Conservation (phyloP, 1,284 basidiomycete species). For the Entoloma clypeatum region DNA sequence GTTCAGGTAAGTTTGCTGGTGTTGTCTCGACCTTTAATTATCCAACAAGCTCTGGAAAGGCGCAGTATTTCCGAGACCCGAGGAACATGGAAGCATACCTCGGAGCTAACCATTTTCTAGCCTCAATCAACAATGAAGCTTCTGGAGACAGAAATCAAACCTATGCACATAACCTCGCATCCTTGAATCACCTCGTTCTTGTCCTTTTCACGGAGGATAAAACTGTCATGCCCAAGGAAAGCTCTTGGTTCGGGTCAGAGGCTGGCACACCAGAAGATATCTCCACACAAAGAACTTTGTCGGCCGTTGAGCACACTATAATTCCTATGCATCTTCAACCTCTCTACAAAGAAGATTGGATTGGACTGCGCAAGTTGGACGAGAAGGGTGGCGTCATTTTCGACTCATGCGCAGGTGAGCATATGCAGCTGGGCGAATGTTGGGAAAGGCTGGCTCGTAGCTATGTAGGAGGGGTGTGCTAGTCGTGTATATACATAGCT, state of each 20-base stretch:
- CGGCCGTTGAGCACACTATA: conserved; percentile 35
- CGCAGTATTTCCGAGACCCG: conserved; percentile 93
- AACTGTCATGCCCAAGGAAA: conserved; percentile 81
- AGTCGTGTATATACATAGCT: too few relatives aligned
- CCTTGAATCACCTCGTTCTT: conserved; percentile 60
- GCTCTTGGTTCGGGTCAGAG: conserved; percentile 80
- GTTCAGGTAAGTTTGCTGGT: conserved; percentile 53
- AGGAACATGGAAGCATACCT: conserved; percentile 71
- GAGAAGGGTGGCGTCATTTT: conserved; percentile 63
- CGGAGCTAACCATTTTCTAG: conserved; percentile 63
- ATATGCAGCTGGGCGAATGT: conserved; percentile 76
- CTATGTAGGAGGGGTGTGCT: conserved; percentile 38
- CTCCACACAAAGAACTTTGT: conserved; percentile 15
- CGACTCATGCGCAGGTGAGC: conserved; percentile 71
- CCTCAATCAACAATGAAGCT: conserved; percentile 75
- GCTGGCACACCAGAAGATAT: conserved; percentile 33
- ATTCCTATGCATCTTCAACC: conserved; percentile 75
- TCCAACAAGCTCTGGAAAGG: conserved; percentile 39
- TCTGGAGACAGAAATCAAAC: conserved; percentile 48
- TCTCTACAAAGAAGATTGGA: conserved; percentile 84
- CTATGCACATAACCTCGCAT: conserved; percentile 57
- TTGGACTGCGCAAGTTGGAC: conserved; percentile 79
- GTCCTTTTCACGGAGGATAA: conserved; percentile 67
- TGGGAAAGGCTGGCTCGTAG: conserved; percentile 52
- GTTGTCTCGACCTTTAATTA: neutral